Conservation (phyloP, 352 stramenopile species). For the Phytopythium litorale region DNA sequence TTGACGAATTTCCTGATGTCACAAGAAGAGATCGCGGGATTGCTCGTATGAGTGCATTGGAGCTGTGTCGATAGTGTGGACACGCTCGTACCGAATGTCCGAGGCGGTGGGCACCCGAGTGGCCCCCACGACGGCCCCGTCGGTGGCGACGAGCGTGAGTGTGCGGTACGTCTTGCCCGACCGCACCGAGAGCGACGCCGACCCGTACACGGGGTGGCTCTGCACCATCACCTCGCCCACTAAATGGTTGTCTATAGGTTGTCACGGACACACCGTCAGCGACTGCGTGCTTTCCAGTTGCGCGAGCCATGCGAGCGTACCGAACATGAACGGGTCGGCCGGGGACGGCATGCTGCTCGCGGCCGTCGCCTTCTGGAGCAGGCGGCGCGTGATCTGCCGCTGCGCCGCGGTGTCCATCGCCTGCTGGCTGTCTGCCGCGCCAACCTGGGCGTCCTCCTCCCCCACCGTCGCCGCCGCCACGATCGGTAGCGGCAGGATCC, state of each 20-base stretch:
- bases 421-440: background rate
- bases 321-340: conserved; percentile 40
- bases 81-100: conserved; percentile 30
- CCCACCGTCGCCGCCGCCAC: background rate
- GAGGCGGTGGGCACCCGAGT: conserved; percentile 33
- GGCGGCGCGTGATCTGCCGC: conserved; percentile 4
- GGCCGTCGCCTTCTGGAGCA: conserved; percentile 4
- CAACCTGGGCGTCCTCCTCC: background rate
- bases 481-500: background rate
- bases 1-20: conserved; percentile 32
- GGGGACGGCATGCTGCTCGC: conserved; percentile 26
- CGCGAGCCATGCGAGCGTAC: too few species aligned
- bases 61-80: background rate
- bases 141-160: conserved; percentile 27
- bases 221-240: conserved; percentile 48
- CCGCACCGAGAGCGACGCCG: conserved; percentile 46
- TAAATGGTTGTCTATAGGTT: conserved; percentile 47
- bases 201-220: conserved; percentile 53
- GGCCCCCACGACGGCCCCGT: conserved; percentile 30
- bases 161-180: conserved; percentile 45
- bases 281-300: conserved; percentile 1
- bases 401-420: background rate
- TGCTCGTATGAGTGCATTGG: background rate
- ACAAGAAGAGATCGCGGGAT: background rate
- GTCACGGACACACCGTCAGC: background rate